Base-by-base conservation (phyloP, 768 basidiomycete genomes). In the Gloeopeniophorella convolvens region DNA sequence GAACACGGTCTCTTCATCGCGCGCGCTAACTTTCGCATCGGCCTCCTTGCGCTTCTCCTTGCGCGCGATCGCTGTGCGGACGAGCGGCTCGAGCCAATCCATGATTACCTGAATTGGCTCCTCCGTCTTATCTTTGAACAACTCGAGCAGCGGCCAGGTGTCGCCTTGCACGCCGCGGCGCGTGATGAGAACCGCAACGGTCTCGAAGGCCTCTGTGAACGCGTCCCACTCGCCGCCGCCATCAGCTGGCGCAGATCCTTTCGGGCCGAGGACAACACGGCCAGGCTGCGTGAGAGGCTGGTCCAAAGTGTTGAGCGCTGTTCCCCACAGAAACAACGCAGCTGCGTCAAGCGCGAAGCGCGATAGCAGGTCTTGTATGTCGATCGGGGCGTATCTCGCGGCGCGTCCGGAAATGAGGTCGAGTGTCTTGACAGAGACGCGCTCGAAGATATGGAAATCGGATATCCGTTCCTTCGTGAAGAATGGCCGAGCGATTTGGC, bases 291-390 rank as follows among this genome's bases (percentile, higher is more conserved):
- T 71, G 3, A 77, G 62, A 3, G 55, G 55, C 1, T 58, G 63
- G 11, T 58, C 50, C 13, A 79, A 65, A 28, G 68, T 69, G 58
- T 73, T 37, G 2, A 77, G 66, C 30, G 69, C 68, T 31, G 63
- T 58, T 5, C 73, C 77, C 46, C 78, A 78, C 37, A 80, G 62
- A 54, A 77, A 79, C 48, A 77, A 73, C 2, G 77, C 71, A 0
- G 80, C 78, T 4, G 76, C 68, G 60, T 79, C 77, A 31, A 79
- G 68, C 0, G 76, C 74, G 52, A 78, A 75, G 35, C 75, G 70
- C 1, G 68, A 67, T 20, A 77, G 59, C 6, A 71, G 52, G 46
- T 79, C 75, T 65, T 78, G 55, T 8, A 58, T 13, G 26, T 31
- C 59, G 39, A 42, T 48, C 3, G 39, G 48, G 0, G 28, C 41